Base-by-base conservation (phyloP, 768 basidiomycete species). In the Phylloporus sp. region DNA sequence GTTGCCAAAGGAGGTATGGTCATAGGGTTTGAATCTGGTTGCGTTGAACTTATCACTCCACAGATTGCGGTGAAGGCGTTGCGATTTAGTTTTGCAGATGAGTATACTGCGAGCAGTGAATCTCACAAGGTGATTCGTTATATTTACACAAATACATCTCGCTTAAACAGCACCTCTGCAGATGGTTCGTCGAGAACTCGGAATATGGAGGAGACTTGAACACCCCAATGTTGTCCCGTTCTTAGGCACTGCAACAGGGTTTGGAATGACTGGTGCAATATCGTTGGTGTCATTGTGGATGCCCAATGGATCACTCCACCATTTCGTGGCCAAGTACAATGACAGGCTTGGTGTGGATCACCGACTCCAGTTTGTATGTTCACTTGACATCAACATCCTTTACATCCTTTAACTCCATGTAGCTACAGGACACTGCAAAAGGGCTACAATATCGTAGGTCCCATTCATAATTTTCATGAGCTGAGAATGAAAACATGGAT, bases 1-100 rank as follows among this genome's bases (percentile, higher is more conserved):
- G n/a, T n/a, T n/a, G n/a, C n/a, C n/a, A n/a, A 56, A 55, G 28
- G 32, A 55, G 55, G 53, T 55, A 45, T 8, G 26, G 0, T 18
- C 36, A 6, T 39, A 0, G 2, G 13, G 6, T 45, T 32, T 7
- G 5, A 27, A 0, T 20, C 28, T 13, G 2, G 3, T 15, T n/a
- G 1, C 15, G 2, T 34, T 2, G 1, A 18, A 16, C 20, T 42
- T 6, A 46, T 38, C 16, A 23, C 4, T n/a, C 16, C 8, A 10
- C 23, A 65, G 63, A 58, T 62, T 20, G 60, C 63, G 8, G 63
- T 64, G 1, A 64, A 65, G 43, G 58, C 58, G 0, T 24, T 64
- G 12, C 51, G 58, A 27, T 57, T 56, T 29, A 48, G 16, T 0
- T 12, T 50, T 20, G 13, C 36, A 11, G 39, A 55, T 5, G 49